These are phyloP conservation scores for Medicago truncatula DNA, from an alignment of 306 rosid species.

Conservation along the genomic window DNA sequence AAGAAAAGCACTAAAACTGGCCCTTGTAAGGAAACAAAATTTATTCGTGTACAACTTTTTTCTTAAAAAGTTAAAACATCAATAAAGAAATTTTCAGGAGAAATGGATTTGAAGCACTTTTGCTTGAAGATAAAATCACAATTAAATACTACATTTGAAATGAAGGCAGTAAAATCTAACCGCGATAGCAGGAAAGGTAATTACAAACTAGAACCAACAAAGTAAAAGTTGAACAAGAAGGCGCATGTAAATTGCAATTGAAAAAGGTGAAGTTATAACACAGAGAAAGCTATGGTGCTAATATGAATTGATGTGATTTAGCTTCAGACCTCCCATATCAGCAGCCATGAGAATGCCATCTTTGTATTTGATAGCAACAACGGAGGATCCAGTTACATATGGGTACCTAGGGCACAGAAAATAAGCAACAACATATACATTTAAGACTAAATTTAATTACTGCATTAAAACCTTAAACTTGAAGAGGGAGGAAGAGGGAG, in stretches of 20 bases:
- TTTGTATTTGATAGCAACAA: constrained; percentile 88
- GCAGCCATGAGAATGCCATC: constrained; percentile 96
- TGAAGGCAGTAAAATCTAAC: not conserved
- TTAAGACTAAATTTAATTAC: constrained; percentile 6
- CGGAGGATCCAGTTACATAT: constrained; percentile 91
- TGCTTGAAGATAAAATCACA: constrained; percentile 6
- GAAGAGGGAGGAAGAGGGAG: not conserved
- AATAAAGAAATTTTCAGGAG: not conserved
- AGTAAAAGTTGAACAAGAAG: not conserved
- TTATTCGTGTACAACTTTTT: not conserved
- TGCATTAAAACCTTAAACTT: constrained; percentile 1
- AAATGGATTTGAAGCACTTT: not conserved
- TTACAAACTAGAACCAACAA: not conserved
- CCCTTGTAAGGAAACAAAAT: not conserved
- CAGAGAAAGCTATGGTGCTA: not conserved
- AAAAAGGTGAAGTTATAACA: constrained; percentile 2
- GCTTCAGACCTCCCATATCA: constrained; percentile 87
- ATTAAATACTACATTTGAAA: not conserved
- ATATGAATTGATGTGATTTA: not conserved
- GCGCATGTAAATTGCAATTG: not conserved
- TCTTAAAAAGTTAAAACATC: not conserved
- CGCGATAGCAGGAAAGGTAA: not conserved
- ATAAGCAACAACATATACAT: not conserved
- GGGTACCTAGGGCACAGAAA: constrained; percentile 69
- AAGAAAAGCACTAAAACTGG: not conserved